These are phyloP conservation scores for Phytophthora sansomeana DNA, from an alignment of 352 stramenopile species.

Conservation along the genomic window DNA sequence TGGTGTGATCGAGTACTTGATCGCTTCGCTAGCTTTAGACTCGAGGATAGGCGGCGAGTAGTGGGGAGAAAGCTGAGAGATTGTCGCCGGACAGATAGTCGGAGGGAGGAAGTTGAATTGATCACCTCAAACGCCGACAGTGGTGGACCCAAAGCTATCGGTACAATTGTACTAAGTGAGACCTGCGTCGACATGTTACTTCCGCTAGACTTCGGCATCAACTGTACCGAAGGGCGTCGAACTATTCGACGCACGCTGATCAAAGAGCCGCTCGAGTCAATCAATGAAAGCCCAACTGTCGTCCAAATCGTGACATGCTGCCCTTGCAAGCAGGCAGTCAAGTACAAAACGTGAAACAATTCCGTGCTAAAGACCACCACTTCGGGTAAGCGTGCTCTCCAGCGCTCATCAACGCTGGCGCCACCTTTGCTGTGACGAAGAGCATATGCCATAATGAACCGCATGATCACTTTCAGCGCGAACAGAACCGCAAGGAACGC, in stretches of 20 bases:
- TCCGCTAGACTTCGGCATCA: slow-evolving; percentile 4
- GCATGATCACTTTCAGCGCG: slow-evolving; percentile 15
- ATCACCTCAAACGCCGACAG: not conserved
- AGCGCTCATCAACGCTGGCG: not conserved
- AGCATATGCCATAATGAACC: slow-evolving; percentile 14
- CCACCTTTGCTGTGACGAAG: slow-evolving; percentile 10
- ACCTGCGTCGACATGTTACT: no score
- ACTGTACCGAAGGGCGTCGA: not conserved
- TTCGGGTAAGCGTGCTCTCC: slow-evolving; percentile 28
- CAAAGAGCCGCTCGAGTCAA: slow-evolving; percentile 3
- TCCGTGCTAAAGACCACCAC: slow-evolving; percentile 31
- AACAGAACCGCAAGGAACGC: slow-evolving; percentile 17
- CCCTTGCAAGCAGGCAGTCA: slow-evolving; percentile 24
- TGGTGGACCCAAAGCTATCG: not conserved
- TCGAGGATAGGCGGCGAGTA: slow-evolving; percentile 1
- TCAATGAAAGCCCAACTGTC: slow-evolving; percentile 12
- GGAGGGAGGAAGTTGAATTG: not conserved
- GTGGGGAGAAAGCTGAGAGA: not conserved
- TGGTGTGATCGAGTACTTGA: slow-evolving; percentile 1
- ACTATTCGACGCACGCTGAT: slow-evolving; percentile 9
- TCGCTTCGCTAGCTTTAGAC: slow-evolving; percentile 9
- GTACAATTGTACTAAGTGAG: not conserved
- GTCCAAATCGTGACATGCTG: slow-evolving; percentile 8
- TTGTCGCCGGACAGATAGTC: not conserved
- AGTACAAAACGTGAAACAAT: slow-evolving; percentile 33